Evolutionary conservation across 1,139 yeast species (phyloP).

Genomic region (Pichia sp.): DNA sequence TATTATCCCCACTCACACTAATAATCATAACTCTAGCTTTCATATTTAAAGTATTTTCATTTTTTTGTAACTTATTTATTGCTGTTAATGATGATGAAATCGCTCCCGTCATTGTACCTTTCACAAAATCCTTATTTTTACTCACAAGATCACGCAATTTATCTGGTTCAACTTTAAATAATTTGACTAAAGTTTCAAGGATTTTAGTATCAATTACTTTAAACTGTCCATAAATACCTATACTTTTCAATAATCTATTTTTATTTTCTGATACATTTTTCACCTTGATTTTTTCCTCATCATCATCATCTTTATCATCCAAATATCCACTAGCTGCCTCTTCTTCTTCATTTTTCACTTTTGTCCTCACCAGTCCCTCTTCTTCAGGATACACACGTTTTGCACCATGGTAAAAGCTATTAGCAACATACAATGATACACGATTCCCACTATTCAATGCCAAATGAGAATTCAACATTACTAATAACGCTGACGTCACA

Average conservation of each 20-base stretch:
- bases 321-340: not conserved
- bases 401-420: constrained; percentile 54
- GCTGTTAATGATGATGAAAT: constrained; percentile 72
- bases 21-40: constrained; percentile 71
- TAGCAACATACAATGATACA: constrained; percentile 78
- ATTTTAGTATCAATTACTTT: constrained; percentile 74
- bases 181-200: constrained; percentile 50
- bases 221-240: constrained; percentile 83
- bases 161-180: constrained; percentile 36
- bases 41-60: constrained; percentile 45
- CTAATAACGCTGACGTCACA: constrained; percentile 55
- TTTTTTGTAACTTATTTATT: constrained; percentile 59
- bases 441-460: constrained; percentile 79
- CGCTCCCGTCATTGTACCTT: constrained; percentile 69
- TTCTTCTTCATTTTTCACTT: constrained; percentile 5
- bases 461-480: constrained; percentile 78
- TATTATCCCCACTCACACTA: constrained; percentile 70
- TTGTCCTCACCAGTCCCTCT: constrained; percentile 4
- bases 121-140: constrained; percentile 24
- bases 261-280: not conserved
- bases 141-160: constrained; percentile 15
- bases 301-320: constrained; percentile 10
- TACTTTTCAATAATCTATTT: constrained; percentile 29
- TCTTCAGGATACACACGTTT: constrained; percentile 59
- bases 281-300: not conserved